Conservation (phyloP, 75 land plant genomes). For the Pinus tabuliformis region DNA sequence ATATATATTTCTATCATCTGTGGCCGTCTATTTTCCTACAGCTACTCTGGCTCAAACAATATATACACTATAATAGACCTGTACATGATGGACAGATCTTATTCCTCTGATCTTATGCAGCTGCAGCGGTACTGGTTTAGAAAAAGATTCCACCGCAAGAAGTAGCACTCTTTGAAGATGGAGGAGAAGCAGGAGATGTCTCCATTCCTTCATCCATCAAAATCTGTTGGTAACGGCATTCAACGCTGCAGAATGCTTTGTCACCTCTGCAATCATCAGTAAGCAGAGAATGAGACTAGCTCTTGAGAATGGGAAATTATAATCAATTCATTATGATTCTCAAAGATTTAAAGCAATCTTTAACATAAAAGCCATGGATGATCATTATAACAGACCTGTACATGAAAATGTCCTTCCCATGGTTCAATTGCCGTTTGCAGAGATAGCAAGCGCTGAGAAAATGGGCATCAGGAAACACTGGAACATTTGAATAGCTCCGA, state of each 20-base stretch:
- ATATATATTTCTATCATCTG: neutral
- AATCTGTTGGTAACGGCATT: conserved; percentile 63
- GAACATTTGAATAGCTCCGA: too few relatives aligned
- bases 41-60: too few relatives aligned
- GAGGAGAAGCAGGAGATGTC: conserved; percentile 12
- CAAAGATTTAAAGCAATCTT: too few relatives aligned
- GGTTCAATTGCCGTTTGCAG: too few relatives aligned
- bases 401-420: too few relatives aligned
- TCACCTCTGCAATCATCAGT: conserved; percentile 52
- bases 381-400: too few relatives aligned
- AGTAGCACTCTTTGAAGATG: neutral
- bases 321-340: too few relatives aligned
- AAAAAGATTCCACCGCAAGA: neutral
- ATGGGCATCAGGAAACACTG: too few relatives aligned
- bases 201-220: conserved; percentile 43
- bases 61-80: too few relatives aligned
- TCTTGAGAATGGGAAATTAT: too few relatives aligned
- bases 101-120: neutral
- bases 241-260: conserved; percentile 66
- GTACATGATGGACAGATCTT: neutral
- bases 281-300: neutral
- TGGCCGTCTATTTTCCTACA: neutral
- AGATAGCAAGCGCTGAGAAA: too few relatives aligned
- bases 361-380: too few relatives aligned
- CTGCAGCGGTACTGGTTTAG: conserved; percentile 1